Conservation (phyloP, 768 basidiomycete genomes). For the Rhodotorula diobovata region DNA sequence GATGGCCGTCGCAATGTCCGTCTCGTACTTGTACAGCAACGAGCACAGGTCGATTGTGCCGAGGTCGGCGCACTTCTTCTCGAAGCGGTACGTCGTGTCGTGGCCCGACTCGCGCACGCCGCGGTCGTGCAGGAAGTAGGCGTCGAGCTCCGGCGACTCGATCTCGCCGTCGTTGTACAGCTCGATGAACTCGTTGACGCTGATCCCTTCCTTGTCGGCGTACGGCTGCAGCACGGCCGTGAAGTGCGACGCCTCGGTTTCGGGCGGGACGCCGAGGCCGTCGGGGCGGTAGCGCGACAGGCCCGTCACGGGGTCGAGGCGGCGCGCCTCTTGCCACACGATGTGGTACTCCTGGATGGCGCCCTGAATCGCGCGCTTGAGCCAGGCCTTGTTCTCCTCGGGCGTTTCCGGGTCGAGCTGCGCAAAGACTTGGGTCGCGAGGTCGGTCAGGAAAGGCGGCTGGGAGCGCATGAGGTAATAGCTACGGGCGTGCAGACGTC, state of each 20-base stretch:
- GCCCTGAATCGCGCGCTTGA: conserved; percentile 91
- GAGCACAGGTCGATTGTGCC: conserved; percentile 94
- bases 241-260: conserved; percentile 97
- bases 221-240: conserved; percentile 95
- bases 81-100: conserved; percentile 76
- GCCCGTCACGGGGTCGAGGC: conserved; percentile 89
- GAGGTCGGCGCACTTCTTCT: conserved; percentile 94
- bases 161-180: conserved; percentile 82
- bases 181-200: conserved; percentile 92
- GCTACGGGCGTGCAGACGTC: conserved; percentile 42
- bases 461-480: conserved; percentile 90
- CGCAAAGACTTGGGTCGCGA: conserved; percentile 96
- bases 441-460: conserved; percentile 97
- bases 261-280: conserved; percentile 92
- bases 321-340: conserved; percentile 90
- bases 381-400: conserved; percentile 77
- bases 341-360: conserved; percentile 99
- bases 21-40: conserved; percentile 95
- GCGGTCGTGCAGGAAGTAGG: conserved; percentile 77
- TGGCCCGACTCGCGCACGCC: conserved; percentile 90
- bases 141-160: conserved; percentile 82
- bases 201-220: conserved; percentile 84
- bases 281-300: conserved; percentile 90
- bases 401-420: conserved; percentile 81
- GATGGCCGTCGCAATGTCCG: conserved; percentile 97